A percentile compares a stretch with the other conserved stretches of the same genome.
Evolutionary conservation across 345 rosid species (phyloP).

Genomic region (Eucalyptus tenuipes): DNA sequence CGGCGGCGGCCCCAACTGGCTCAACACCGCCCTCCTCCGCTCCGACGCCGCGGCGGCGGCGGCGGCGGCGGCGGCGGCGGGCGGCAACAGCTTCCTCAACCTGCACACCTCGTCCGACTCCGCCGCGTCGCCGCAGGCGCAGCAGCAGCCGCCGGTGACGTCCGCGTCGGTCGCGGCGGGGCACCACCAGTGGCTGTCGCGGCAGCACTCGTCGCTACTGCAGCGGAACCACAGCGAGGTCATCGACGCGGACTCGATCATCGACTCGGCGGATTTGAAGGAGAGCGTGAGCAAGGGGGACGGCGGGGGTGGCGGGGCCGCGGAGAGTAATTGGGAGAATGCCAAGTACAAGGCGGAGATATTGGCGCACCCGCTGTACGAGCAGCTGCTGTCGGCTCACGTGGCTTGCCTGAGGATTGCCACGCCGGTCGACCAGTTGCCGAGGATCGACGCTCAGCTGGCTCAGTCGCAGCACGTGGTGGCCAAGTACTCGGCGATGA

Average conservation of each 20-base stretch:
- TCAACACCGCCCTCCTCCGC: conserved; percentile 80
- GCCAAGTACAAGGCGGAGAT: conserved; percentile 86
- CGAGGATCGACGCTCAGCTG: conserved; percentile 92
- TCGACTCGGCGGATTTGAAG: conserved; percentile 9
- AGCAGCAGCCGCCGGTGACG: background rate
- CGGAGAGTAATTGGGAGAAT: conserved; percentile 63
- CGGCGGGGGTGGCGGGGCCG: conserved; percentile 4
- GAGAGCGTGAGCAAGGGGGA: conserved; percentile 27
- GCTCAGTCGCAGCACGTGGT: conserved; percentile 95
- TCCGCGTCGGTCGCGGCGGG: conserved; percentile 14
- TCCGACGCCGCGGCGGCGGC: conserved; percentile 9
- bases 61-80: background rate
- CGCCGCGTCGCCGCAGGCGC: conserved; percentile 1
- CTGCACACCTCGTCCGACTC: conserved; percentile 37
- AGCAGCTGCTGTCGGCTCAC: conserved; percentile 86
- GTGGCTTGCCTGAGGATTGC: conserved; percentile 86
- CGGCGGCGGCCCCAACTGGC: conserved; percentile 55
- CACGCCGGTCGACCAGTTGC: conserved; percentile 92
- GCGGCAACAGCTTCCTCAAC: conserved; percentile 64
- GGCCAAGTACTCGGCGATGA: conserved; percentile 69
- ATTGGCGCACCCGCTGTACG: conserved; percentile 79
- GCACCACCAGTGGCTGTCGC: conserved; percentile 70
- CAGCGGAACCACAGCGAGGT: conserved; percentile 30
- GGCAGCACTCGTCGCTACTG: conserved; percentile 32
- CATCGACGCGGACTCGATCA: conserved; percentile 27